Base-by-base conservation (phyloP, 2,329 filamentous ascomycete genomes). In the Tolypocladium tropicale region DNA sequence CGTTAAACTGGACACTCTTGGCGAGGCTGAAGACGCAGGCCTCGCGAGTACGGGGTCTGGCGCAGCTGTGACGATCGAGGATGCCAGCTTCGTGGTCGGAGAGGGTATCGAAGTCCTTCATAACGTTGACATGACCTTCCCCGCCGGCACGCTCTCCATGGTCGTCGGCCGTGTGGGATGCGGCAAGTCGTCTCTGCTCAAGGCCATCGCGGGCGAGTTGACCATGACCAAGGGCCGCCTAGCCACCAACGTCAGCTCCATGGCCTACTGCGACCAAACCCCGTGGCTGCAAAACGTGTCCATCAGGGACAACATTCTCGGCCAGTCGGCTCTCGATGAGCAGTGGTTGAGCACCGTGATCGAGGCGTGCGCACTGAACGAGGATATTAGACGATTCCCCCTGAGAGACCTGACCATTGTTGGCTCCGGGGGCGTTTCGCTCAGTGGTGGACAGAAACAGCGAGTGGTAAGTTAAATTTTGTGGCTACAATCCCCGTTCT, bases 391-490 rank as follows among this genome's bases (percentile, higher is more conserved):
- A 0, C 54, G 56, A 3, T 62, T 74, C 51, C 60, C 68, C 6
- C 61, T 66, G 34, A 65, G 70, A 9, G 69, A 71, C 53, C 56
- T 66, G 5, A 74, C 72, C 0, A 57, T 68, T 16, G 67, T 76
- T 54, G 74, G 76, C 2, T 71, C 67, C n/a, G 67, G 69, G 7
- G 76, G 76, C 2, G 64, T 75, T 9, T 68, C 65, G 6, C 59
- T 78, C 1, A 76, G 74, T 41, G 75, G 75, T 37, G 76, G 76
- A 1, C 75, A 78, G 55, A 73, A 67, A 43, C 72, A 74, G 32
- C 65, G 74, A 41, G 63, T 75, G 30, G 72, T 74, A 14, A 63
- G 56, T 68, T 65, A 34, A 12, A 12, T 3, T 9, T 18, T 0
- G 7, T 30, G 23, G 6, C 4, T 46, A 4, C 18, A 10, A 28